Conservation (phyloP, 2,329 filamentous ascomycete genomes). For the Triangularia setosa region DNA sequence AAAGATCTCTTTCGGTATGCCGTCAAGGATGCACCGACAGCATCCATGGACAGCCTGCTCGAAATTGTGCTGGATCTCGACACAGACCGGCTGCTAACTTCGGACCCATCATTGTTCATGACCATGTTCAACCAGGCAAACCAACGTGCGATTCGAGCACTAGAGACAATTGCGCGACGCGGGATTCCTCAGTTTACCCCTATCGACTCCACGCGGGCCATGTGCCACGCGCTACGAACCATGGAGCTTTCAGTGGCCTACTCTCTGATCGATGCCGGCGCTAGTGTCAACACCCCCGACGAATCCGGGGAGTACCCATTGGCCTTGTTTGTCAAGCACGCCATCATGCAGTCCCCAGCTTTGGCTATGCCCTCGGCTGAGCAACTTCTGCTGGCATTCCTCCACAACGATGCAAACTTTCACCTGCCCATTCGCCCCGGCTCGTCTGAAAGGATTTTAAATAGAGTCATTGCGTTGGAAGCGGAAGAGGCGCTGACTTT, state of each 20-base stretch:
- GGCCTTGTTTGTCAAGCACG: slow-evolving; percentile 7
- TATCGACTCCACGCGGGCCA: slow-evolving; percentile 2
- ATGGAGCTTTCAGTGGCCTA: slow-evolving; percentile 10
- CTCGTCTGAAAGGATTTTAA: slow-evolving; percentile 10
- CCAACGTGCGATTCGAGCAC: slow-evolving; percentile 2
- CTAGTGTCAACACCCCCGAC: slow-evolving; percentile 17
- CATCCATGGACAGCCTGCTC: slow-evolving; percentile 8
- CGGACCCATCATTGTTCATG: slow-evolving; percentile 9
- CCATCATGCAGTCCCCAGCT: slow-evolving; percentile 1
- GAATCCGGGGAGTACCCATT: slow-evolving; percentile 8
- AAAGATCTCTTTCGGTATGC: slow-evolving; percentile 1
- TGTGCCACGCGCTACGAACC: slow-evolving; percentile 9
- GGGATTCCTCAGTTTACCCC: slow-evolving; percentile 8
- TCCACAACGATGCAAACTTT: slow-evolving; percentile 17
- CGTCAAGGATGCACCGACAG: not conserved
- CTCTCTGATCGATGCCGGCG: slow-evolving; percentile 16
- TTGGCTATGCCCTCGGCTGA: not conserved
- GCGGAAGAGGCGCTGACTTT: slow-evolving; percentile 2
- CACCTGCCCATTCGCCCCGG: slow-evolving; percentile 5
- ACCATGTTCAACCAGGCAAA: slow-evolving; percentile 8
- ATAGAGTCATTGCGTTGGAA: slow-evolving; percentile 8
- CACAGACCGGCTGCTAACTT: slow-evolving; percentile 1
- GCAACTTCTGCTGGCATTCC: slow-evolving; percentile 12
- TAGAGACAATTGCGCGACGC: slow-evolving; percentile 9
- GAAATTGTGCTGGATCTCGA: slow-evolving; percentile 19